These are phyloP conservation scores for Kwoniella sp. DNA, from an alignment of 768 basidiomycete species.

Conservation along the genomic window DNA sequence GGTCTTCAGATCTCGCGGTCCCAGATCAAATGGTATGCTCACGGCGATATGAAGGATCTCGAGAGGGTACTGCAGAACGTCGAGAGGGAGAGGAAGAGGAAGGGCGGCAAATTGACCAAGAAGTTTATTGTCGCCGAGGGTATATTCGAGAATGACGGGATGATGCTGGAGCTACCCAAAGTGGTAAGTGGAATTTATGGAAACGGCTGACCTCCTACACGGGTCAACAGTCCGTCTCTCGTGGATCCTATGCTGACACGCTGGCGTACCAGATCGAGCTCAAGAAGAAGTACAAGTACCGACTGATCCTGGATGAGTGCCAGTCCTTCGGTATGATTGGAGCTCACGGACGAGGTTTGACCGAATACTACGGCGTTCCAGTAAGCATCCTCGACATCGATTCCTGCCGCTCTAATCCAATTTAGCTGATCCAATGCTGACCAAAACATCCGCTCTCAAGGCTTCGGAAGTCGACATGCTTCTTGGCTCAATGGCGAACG, in stretches of 20 bases:
- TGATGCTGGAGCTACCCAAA: conserved; percentile 87
- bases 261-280: conserved; percentile 72
- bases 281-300: conserved; percentile 93
- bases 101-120: conserved; percentile 76
- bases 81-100: conserved; percentile 86
- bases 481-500: conserved; percentile 84
- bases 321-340: conserved; percentile 93
- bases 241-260: conserved; percentile 3
- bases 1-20: conserved; percentile 91
- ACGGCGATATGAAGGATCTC: conserved; percentile 87
- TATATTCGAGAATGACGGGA: conserved; percentile 92
- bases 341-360: conserved; percentile 88
- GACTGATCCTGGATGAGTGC: conserved; percentile 89
- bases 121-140: conserved; percentile 97
- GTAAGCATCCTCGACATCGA: conserved; percentile 60
- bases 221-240: too few species aligned
- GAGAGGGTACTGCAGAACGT: conserved; percentile 82
- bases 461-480: conserved; percentile 91
- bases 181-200: conserved; percentile 75
- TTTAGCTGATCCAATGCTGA: not conserved
- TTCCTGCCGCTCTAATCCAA: not conserved
- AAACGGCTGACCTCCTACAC: too few species aligned
- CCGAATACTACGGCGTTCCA: conserved; percentile 90
- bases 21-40: conserved; percentile 92
- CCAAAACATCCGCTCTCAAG: conserved; percentile 55